Conservation (phyloP, 345 rosid species). For the Physaria fendleri region DNA sequence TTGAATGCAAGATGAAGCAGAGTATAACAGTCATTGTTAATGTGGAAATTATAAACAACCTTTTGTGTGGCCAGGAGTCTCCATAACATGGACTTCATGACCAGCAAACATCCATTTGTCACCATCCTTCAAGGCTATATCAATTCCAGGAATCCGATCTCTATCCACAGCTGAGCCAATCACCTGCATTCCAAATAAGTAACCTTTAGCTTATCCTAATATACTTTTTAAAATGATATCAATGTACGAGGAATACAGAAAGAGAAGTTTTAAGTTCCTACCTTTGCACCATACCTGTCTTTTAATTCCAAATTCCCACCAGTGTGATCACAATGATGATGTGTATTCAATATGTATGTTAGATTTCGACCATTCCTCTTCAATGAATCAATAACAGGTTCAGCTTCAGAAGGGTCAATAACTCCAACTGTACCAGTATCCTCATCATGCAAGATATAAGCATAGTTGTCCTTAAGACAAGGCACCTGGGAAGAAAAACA, state of each 20-base stretch:
- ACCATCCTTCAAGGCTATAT: constrained; percentile 74
- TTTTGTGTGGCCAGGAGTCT: constrained; percentile 93
- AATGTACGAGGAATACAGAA: too few species aligned
- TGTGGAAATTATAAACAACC: constrained; percentile 47
- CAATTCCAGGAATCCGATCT: constrained; percentile 89
- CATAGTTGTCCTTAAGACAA: constrained; percentile 86
- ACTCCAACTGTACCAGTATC: constrained; percentile 98
- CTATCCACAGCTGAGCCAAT: constrained; percentile 75
- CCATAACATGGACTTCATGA: constrained; percentile 79
- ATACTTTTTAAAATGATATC: too few species aligned
- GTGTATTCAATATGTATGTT: constrained; percentile 90
- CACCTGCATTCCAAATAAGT: too few species aligned
- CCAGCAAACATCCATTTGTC: constrained; percentile 99
- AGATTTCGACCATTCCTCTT: constrained; percentile 63
- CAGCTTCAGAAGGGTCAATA: constrained; percentile 95
- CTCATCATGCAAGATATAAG: constrained; percentile 80
- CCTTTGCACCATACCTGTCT: constrained; percentile 98
- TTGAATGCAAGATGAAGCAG: too few species aligned
- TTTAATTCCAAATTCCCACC: constrained; percentile 90
- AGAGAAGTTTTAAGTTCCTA: constrained; percentile 33
- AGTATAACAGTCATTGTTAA: too few species aligned
- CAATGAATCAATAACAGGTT: constrained; percentile 69
- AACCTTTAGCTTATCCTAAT: too few species aligned
- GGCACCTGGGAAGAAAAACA: too few species aligned
- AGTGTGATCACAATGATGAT: constrained; percentile 93